These are phyloP conservation scores for Cyberlindnera euphorbiiphila DNA, from an alignment of 805 yeast genomes.

Conservation along the genomic window DNA sequence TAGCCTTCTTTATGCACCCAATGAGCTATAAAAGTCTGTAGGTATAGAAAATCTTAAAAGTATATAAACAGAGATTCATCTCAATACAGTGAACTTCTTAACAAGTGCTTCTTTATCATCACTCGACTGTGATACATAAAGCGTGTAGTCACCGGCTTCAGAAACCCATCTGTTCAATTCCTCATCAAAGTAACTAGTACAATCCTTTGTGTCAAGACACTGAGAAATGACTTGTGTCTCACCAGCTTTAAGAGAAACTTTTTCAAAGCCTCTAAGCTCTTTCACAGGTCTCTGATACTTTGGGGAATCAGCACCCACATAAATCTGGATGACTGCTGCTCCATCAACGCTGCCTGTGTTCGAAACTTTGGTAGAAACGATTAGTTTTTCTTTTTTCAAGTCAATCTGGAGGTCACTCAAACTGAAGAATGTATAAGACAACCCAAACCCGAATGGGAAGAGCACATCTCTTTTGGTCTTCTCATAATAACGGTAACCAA, in stretches of 20 bases:
- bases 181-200: constrained; percentile 51
- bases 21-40: no score
- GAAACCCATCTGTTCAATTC: constrained; percentile 45
- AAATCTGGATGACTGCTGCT: constrained; percentile 52
- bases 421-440: constrained; percentile 53
- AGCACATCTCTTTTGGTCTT: constrained; percentile 44
- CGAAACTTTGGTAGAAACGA: constrained; percentile 35
- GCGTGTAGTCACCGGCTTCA: constrained; percentile 46
- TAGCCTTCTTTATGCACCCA: no score
- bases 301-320: constrained; percentile 36
- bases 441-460: constrained; percentile 57
- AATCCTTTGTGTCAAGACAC: constrained; percentile 39
- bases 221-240: constrained; percentile 35
- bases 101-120: constrained; percentile 23
- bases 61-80: no score
- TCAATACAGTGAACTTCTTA: constrained; percentile 14
- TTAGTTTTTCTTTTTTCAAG: constrained; percentile 20
- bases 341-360: constrained; percentile 49
- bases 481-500: constrained; percentile 59
- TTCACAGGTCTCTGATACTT: constrained; percentile 47
- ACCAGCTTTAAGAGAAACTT: constrained; percentile 43
- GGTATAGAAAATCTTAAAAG: no score
- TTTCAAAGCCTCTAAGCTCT: constrained; percentile 55
- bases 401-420: constrained; percentile 35
- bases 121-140: constrained; percentile 41